Percentiles rank a stretch among this genome's conserved stretches.
phyloP scores from a whole-genome alignment of 2,329 filamentous ascomycete species.

The Colletotrichum tanaceti region DNA sequence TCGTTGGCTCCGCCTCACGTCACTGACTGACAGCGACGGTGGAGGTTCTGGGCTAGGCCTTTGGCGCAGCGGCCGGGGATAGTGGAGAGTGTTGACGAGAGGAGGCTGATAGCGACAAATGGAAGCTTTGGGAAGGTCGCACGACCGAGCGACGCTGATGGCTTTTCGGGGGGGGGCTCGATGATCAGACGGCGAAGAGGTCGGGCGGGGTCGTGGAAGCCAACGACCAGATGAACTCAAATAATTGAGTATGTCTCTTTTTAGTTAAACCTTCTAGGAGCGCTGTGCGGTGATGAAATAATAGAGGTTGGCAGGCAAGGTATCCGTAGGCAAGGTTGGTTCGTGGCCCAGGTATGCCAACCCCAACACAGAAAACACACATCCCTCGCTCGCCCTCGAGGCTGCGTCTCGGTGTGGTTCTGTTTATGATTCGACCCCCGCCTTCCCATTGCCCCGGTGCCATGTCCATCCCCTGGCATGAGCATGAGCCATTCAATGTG shows the following conservation, averaged over 20 bases:
- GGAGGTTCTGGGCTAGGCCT: slow-evolving; percentile 18
- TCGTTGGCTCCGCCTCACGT: slow-evolving; percentile 35
- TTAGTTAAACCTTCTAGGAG: too few relatives aligned
- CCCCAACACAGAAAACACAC: slow-evolving; percentile 24
- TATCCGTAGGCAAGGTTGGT: slow-evolving; percentile 10
- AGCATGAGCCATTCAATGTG: slow-evolving; percentile 26
- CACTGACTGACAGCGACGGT: slow-evolving; percentile 30
- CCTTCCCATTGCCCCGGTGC: slow-evolving; percentile 21
- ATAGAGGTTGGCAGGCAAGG: slow-evolving; percentile 6
- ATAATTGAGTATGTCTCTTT: too few relatives aligned
- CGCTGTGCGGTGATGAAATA: too few relatives aligned
- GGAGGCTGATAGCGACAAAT: neutral
- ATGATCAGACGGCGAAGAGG: slow-evolving; percentile 23
- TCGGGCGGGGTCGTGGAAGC: slow-evolving; percentile 14
- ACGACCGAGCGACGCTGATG: slow-evolving; percentile 7
- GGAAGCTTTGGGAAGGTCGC: slow-evolving; percentile 25
- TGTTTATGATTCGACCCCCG: slow-evolving; percentile 32
- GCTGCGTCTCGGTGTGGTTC: slow-evolving; percentile 24
- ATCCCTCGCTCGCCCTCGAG: neutral
- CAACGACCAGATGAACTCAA: slow-evolving; percentile 35
- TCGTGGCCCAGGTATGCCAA: slow-evolving; percentile 20
- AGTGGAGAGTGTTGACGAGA: slow-evolving; percentile 10
- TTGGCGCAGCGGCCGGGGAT: neutral
- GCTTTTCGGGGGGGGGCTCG: slow-evolving; percentile 12
- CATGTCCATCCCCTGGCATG: slow-evolving; percentile 18